Base-by-base conservation (phyloP, 768 basidiomycete species). In the Chalciporus piperatus region DNA sequence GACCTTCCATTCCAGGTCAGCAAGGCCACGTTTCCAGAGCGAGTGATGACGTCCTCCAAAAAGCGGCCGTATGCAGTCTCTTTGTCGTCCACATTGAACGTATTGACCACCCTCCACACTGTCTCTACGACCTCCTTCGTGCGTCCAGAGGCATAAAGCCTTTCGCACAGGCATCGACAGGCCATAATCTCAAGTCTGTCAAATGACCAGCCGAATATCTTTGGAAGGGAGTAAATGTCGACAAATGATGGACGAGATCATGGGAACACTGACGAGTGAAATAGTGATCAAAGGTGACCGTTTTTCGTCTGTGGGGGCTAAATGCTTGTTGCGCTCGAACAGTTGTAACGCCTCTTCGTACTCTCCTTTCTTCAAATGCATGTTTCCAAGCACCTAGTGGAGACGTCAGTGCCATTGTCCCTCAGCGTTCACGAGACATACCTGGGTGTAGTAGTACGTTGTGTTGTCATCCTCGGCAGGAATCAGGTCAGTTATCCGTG, bases 151-250 rank as follows among this genome's bases (percentile, higher is more conserved):
- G 23, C 19, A 41, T 49, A 58, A 1, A 51, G 17, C 2, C 48
- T 33, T 19, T 55, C 53, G 14, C 56, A 58, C n/a, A 51, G 30
- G 14, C 40, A 17, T 9, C 40, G 43, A 16, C 9, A 45, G 25
- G 52, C 35, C 1, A 17, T 37, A n/a, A 49, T 37, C 3, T 4
- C 14, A 10, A 55, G 22, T 35, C 27, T 9, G 10, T 55, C 50
- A 33, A 55, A 52, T 1, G 23, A 45, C 53, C 54, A 58, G 10
- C 50, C 57, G 4, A 22, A 51, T 17, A 58, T 48, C 57, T 58
- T 25, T 30, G 17, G 10, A 6, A 42, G 30, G 11, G 4, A 6
- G 5, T 11, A 6, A 22, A 1, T 10, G 7, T 13, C 14, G n/a
- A 30, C 7, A 22, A 16, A 11, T 16, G 4, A 30, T 6, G 11